Base-by-base conservation (phyloP, 2,329 filamentous ascomycete genomes). In the Coniochaeta pulveracea region DNA sequence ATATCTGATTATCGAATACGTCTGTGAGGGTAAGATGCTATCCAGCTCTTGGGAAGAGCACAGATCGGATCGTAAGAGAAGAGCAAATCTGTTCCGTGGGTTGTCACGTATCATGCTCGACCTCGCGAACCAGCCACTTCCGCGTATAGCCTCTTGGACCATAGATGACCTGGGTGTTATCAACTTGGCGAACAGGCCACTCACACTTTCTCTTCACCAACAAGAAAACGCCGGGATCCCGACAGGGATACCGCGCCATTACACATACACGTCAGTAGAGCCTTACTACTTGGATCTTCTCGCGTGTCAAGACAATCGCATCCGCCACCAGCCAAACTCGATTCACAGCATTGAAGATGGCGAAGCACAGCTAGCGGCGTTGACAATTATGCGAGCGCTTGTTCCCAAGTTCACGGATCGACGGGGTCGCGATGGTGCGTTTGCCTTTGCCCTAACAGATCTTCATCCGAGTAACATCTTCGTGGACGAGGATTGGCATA, bases 401-500 rank as follows among this genome's bases (percentile, higher is more conserved):
- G 7, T 33, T 4, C 33, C 16, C 5, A 12, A 32, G 10, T 34
- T 39, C 14, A 34, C 26, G 2, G 8, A n/a, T 8, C 25, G 19
- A 6, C 4, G 18, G 5, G 21, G 26, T 3, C 33, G 33, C 10
- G 4, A 14, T 12, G 18, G 28, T 4, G 10, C 28, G n/a, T 31
- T 31, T 31, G 3, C 22, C 6, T 35, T 25, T 29, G 15, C 11
- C 8, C 31, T 57, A 24, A 53, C 49, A 14, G 50, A 58, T 34
- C 37, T 57, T 11, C 45, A 56, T 39, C 36, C 29, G 15, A 49
- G 51, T 23, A 58, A 58, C 29, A 49, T 60, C 18, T 46, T 58
- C 18, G 50, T 57, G 9, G 51, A 58, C 35, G 33, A 53, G 16
- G 31, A 56, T 17, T 55, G 51, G 52, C 54, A 58, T 30, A 42